phyloP scores from a whole-genome alignment of 768 basidiomycete species.

The Stropharia rugosoannulata region DNA sequence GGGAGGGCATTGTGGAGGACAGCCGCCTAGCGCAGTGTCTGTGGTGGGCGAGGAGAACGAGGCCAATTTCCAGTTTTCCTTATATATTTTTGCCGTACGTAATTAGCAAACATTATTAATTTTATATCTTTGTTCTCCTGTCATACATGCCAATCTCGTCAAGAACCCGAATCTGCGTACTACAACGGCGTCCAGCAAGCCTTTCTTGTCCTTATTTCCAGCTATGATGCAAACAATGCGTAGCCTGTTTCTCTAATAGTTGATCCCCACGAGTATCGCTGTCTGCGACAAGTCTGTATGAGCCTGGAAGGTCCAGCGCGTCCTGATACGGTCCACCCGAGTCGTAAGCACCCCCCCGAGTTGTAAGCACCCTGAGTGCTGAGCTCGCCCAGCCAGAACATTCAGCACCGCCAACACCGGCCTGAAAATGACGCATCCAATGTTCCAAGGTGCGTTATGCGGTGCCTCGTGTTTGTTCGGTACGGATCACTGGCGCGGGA shows the following conservation, averaged over 20 bases:
- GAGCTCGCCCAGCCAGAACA: background rate
- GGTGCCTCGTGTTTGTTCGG: background rate
- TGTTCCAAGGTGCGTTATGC: background rate
- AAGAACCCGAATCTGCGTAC: too few relatives aligned
- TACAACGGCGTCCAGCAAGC: background rate
- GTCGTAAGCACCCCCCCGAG: too few relatives aligned
- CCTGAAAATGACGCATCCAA: background rate
- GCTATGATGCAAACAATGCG: background rate
- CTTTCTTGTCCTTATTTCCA: background rate
- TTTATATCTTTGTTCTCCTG: conserved; percentile 5
- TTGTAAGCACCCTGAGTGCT: background rate
- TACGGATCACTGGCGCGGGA: background rate
- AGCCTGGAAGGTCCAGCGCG: background rate
- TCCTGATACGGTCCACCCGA: background rate
- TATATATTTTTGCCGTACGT: conserved; percentile 36
- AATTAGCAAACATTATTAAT: conserved; percentile 11
- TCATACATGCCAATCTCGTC: conserved; percentile 5
- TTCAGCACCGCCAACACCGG: background rate
- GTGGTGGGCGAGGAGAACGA: conserved; percentile 27
- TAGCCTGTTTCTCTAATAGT: background rate
- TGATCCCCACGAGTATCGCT: too few relatives aligned
- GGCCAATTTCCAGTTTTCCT: conserved; percentile 29
- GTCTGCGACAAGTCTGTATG: too few relatives aligned
- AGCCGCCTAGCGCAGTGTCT: conserved; percentile 54
- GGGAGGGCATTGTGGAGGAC: conserved; percentile 60